phyloP scores from a whole-genome alignment of 1,284 basidiomycete genomes.

The Puccinia triticina region DNA sequence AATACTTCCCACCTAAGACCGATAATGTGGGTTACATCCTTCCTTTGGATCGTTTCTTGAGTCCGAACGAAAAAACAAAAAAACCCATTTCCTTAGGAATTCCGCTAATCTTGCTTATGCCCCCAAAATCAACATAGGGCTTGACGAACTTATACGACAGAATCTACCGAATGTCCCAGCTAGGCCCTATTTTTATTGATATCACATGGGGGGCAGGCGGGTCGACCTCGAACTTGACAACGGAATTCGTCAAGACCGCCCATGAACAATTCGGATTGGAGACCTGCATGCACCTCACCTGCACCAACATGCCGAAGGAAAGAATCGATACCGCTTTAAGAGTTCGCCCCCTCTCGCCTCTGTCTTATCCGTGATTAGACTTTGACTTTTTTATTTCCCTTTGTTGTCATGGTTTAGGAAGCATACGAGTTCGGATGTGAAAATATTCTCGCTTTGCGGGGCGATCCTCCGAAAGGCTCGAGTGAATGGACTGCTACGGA shows the following conservation, averaged over 20 bases:
- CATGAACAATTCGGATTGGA: conserved; percentile 79
- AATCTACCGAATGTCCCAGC: conserved; percentile 71
- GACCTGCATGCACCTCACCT: conserved; percentile 92
- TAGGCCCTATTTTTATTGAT: conserved; percentile 96
- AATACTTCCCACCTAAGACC: conserved; percentile 94
- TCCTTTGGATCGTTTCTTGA: too few species aligned
- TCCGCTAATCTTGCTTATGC: too few species aligned
- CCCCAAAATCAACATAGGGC: conserved; percentile 64
- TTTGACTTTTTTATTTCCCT: too few species aligned
- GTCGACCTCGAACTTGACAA: conserved; percentile 68
- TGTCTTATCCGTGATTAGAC: too few species aligned
- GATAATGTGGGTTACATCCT: conserved; percentile 67
- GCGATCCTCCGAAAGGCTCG: conserved; percentile 89
- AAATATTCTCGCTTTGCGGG: conserved; percentile 88
- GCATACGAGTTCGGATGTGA: conserved; percentile 81
- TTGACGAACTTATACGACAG: conserved; percentile 82
- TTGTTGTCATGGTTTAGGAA: conserved; percentile 66
- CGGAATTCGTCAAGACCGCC: conserved; percentile 88
- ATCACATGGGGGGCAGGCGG: conserved; percentile 99
- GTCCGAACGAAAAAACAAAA: neutral
- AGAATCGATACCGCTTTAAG: conserved; percentile 80
- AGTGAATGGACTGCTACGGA: conserved; percentile 89
- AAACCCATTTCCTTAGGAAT: neutral
- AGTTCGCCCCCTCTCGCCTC: conserved; percentile 65
- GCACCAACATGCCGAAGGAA: conserved; percentile 92